A percentile compares a stretch with the other conserved stretches of the same genome.
Conservation (phyloP, 495 filamentous ascomycete species). For the Tuber calosporum region DNA sequence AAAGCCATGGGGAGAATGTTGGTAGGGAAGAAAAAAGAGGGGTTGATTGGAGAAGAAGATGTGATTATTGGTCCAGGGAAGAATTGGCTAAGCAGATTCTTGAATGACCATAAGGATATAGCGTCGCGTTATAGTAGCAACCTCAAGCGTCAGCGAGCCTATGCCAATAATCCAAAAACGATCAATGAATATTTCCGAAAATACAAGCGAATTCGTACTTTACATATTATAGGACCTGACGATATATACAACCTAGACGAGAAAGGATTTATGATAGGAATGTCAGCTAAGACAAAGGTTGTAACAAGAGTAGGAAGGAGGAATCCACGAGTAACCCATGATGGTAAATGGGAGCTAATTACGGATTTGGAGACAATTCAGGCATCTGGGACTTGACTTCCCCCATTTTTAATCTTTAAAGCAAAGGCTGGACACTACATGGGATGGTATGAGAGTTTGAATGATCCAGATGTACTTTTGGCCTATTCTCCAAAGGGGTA, state of each 20-base stretch:
- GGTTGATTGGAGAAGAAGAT: too few relatives aligned
- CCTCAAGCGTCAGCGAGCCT: too few relatives aligned
- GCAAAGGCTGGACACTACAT: conserved; percentile 5
- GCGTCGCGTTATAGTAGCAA: too few relatives aligned
- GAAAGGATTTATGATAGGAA: conserved; percentile 11
- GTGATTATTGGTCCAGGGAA: too few relatives aligned
- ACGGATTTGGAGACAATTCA: conserved; percentile 14
- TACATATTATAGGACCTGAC: conserved; percentile 1
- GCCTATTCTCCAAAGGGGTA: conserved; percentile 4
- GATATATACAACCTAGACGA: conserved; percentile 21
- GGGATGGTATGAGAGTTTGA: conserved; percentile 2
- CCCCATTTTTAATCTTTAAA: conserved; percentile 15
- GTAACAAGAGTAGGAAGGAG: not conserved
- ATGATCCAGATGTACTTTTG: conserved; percentile 6
- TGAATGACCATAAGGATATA: too few relatives aligned
- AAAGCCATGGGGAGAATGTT: too few relatives aligned
- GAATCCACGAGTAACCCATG: conserved; percentile 11
- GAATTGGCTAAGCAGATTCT: too few relatives aligned
- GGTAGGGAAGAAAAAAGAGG: too few relatives aligned
- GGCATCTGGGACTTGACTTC: conserved; percentile 3
- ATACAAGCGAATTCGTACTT: too few relatives aligned
- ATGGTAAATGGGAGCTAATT: conserved; percentile 17
- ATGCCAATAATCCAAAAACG: too few relatives aligned
- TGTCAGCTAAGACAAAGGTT: conserved; percentile 8
- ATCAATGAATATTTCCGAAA: too few relatives aligned